phyloP scores from a whole-genome alignment of 192 early-diverging fungal species.

The Coemansia sp. region DNA sequence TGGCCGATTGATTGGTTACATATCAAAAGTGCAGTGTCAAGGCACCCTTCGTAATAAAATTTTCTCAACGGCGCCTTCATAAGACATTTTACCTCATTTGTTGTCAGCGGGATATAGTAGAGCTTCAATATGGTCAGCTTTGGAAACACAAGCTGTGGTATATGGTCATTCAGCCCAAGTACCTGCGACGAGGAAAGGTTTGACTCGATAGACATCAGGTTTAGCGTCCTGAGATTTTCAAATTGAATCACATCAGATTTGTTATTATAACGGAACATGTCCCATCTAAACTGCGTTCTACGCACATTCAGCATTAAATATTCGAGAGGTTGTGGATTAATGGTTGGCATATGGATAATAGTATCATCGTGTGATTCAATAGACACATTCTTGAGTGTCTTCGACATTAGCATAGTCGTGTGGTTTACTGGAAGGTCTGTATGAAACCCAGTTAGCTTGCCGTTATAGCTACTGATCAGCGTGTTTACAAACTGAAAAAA shows the following conservation, averaged over 20 bases:
- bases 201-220: too few species aligned
- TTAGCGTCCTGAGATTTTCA: too few species aligned
- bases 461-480: not conserved
- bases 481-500: not conserved
- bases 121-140: too few species aligned
- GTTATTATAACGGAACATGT: not conserved
- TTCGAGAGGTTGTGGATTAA: not conserved
- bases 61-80: too few species aligned
- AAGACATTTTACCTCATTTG: too few species aligned
- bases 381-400: not conserved
- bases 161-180: too few species aligned
- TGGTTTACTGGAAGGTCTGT: not conserved
- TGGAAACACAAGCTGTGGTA: too few species aligned
- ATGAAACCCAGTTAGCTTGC: not conserved
- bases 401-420: not conserved
- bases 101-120: too few species aligned
- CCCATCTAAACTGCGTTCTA: not conserved
- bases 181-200: too few species aligned
- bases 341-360: not conserved
- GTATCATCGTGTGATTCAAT: not conserved
- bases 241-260: not conserved
- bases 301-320: not conserved
- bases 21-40: too few species aligned
- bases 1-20: too few species aligned
- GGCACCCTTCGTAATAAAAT: too few species aligned